These are phyloP conservation scores for Colletotrichum spinosum DNA, from an alignment of 2,329 filamentous ascomycete species.

Conservation along the genomic window DNA sequence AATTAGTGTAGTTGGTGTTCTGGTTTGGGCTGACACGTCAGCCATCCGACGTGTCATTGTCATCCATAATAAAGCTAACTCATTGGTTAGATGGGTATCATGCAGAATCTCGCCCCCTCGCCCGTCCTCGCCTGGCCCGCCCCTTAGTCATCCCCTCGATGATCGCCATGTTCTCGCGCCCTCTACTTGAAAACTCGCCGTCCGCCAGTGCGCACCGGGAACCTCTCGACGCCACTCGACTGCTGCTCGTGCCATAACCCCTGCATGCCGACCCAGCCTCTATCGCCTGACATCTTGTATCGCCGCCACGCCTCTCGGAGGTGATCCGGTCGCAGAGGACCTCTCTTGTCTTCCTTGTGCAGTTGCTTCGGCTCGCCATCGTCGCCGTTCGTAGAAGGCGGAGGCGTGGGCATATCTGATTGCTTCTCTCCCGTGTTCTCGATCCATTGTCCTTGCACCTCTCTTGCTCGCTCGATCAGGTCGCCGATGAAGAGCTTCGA, in stretches of 20 bases:
- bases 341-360: conserved; percentile 55
- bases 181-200: conserved; percentile 65
- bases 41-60: conserved; percentile 1
- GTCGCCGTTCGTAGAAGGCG: conserved; percentile 46
- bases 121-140: not conserved
- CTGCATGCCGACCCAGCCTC: conserved; percentile 71
- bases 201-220: conserved; percentile 64
- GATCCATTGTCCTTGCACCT: conserved; percentile 79
- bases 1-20: too few species aligned
- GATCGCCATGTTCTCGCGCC: too few species aligned
- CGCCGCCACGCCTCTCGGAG: conserved; percentile 78
- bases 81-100: conserved; percentile 34
- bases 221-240: conserved; percentile 69
- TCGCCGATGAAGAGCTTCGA: conserved; percentile 83
- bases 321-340: conserved; percentile 79
- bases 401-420: conserved; percentile 60
- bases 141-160: not conserved
- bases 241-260: conserved; percentile 72
- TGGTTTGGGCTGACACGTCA: conserved; percentile 3
- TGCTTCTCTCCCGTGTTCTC: conserved; percentile 67
- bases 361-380: conserved; percentile 45
- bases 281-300: conserved; percentile 72
- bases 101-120: conserved; percentile 6
- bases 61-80: conserved; percentile 22
- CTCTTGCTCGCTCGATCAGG: conserved; percentile 77